A percentile compares a stretch with the other conserved stretches of the same genome.
Conservation (phyloP, 257 asterid genomes). For the Nicotiana knightiana region DNA sequence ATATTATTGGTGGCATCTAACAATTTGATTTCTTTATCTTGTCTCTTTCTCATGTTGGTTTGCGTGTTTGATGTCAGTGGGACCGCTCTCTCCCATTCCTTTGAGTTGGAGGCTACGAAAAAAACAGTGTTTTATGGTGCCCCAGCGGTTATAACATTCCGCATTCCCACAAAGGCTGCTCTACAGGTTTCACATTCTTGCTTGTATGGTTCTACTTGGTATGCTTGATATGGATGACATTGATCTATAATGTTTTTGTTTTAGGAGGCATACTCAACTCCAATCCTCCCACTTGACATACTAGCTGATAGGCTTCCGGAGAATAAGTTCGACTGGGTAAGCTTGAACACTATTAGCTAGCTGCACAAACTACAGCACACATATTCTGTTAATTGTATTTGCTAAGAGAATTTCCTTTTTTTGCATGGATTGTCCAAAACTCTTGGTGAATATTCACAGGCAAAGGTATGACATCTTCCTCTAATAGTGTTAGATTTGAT, state of each 20-base stretch:
- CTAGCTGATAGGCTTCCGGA: conserved; percentile 83
- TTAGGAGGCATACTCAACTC: conserved; percentile 87
- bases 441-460: conserved; percentile 46
- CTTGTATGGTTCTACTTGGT: conserved; percentile 8
- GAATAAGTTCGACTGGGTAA: conserved; percentile 84
- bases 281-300: conserved; percentile 73
- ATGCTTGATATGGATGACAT: neutral
- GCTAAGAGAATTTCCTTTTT: conserved; percentile 18
- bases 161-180: conserved; percentile 75
- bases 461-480: conserved; percentile 59
- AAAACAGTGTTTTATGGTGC: conserved; percentile 58
- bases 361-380: conserved; percentile 5
- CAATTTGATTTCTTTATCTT: neutral
- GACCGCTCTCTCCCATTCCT: conserved; percentile 61
- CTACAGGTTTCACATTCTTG: conserved; percentile 54
- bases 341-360: conserved; percentile 12
- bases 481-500: neutral
- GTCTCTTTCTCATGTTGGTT: conserved; percentile 15
- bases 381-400: conserved; percentile 12
- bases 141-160: conserved; percentile 80
- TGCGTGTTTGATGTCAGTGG: conserved; percentile 44
- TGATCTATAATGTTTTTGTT: conserved; percentile 11
- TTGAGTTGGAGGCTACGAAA: conserved; percentile 77
- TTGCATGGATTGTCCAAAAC: conserved; percentile 33
- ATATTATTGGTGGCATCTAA: neutral